Percentiles rank a stretch among this genome's conserved stretches.
Evolutionary conservation across 345 rosid species (phyloP).

Genomic region (Geranium brycei): DNA sequence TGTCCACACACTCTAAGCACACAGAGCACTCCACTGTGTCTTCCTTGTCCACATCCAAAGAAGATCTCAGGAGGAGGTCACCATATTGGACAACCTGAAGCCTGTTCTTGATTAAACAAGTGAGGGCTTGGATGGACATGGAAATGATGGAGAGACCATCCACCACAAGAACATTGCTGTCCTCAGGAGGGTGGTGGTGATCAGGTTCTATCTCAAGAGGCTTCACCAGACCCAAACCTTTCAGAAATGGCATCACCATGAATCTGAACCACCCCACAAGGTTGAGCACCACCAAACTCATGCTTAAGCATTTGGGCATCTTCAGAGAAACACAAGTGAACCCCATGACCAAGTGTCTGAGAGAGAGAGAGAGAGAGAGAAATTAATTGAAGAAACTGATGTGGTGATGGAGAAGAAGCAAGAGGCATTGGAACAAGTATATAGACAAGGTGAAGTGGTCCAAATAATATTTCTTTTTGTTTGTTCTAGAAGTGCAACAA

Average conservation of each 20-base stretch:
- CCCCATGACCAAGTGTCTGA: background rate
- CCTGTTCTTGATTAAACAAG: background rate
- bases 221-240: background rate
- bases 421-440: background rate
- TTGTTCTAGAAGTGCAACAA: too few relatives aligned
- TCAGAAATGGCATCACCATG: background rate
- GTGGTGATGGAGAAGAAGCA: background rate
- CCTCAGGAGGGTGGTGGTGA: background rate
- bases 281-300: background rate
- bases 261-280: background rate
- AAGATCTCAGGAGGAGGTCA: background rate
- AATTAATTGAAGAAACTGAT: background rate
- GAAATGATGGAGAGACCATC: background rate
- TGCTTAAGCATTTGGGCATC: background rate
- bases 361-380: background rate
- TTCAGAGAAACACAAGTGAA: background rate
- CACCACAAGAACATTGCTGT: background rate
- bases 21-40: background rate
- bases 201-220: background rate
- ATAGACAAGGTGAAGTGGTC: too few relatives aligned
- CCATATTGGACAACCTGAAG: background rate
- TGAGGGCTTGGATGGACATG: background rate
- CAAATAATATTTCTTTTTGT: too few relatives aligned
- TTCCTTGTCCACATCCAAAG: too few relatives aligned
- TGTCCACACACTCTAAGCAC: constrained; percentile 6